Percentiles rank a stretch among this genome's conserved stretches.
Conservation (phyloP, 306 rosid genomes). For the Fagus sylvatica region DNA sequence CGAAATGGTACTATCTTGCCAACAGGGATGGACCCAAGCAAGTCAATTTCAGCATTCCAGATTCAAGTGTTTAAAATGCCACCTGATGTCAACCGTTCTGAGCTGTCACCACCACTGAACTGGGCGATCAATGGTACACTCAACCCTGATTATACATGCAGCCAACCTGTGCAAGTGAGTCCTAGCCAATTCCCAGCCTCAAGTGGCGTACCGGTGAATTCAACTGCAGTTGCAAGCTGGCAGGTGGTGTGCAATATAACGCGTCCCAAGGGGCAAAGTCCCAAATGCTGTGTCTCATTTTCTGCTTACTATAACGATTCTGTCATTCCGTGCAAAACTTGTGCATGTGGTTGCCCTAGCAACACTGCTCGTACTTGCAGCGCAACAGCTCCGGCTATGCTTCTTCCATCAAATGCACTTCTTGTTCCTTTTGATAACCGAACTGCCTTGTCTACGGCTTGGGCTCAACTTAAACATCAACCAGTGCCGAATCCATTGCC, state of each 20-base stretch:
- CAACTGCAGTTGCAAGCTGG: conserved; percentile 89
- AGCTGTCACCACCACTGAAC: conserved; percentile 76
- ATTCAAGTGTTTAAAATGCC: conserved; percentile 93
- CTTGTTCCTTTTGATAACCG: conserved; percentile 94
- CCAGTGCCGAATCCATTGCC: conserved; percentile 68
- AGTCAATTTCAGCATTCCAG: conserved; percentile 76
- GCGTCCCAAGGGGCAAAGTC: conserved; percentile 41
- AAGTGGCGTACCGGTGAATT: conserved; percentile 58
- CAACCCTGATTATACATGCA: conserved; percentile 82
- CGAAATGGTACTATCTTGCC: conserved; percentile 96
- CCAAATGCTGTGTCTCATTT: conserved; percentile 92
- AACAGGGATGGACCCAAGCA: conserved; percentile 67
- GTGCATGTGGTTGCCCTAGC: conserved; percentile 93
- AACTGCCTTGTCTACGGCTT: conserved; percentile 56
- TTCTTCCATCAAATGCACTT: conserved; percentile 79
- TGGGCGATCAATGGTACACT: conserved; percentile 77
- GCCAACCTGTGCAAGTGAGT: conserved; percentile 77
- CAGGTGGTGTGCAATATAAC: conserved; percentile 97
- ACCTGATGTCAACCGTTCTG: conserved; percentile 68
- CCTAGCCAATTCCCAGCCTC: conserved; percentile 67
- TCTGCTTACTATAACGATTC: conserved; percentile 89
- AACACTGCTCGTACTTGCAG: conserved; percentile 63
- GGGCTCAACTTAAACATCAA: conserved; percentile 70
- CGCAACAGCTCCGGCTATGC: conserved; percentile 67
- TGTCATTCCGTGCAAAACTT: conserved; percentile 88